These are phyloP conservation scores for Trichoderma sp. DNA, from an alignment of 2,329 filamentous ascomycete genomes.

Conservation along the genomic window DNA sequence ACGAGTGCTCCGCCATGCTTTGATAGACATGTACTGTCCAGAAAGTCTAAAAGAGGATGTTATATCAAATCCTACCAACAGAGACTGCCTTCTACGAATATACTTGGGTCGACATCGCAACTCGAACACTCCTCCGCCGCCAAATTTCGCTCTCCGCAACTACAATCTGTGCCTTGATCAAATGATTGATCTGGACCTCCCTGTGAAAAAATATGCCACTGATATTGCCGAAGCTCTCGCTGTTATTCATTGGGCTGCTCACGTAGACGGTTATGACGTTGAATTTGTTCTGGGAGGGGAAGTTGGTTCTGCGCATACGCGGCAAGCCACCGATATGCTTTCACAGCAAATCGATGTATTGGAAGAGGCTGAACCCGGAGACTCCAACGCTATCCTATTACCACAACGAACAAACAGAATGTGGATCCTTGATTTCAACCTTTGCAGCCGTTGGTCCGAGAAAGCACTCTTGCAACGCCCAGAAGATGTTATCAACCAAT, in stretches of 20 bases:
- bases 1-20: slow-evolving; percentile 29
- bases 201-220: slow-evolving; percentile 42
- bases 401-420: neutral
- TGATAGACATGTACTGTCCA: slow-evolving; percentile 34
- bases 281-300: slow-evolving; percentile 55
- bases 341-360: neutral
- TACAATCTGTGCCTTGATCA: slow-evolving; percentile 55
- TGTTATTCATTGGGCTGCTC: slow-evolving; percentile 52
- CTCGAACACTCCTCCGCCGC: slow-evolving; percentile 14
- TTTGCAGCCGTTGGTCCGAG: neutral
- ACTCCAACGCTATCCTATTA: neutral
- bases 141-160: slow-evolving; percentile 47
- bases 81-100: slow-evolving; percentile 33
- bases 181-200: slow-evolving; percentile 48
- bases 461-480: neutral
- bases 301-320: slow-evolving; percentile 22
- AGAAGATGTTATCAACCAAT: slow-evolving; percentile 28
- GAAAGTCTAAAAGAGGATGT: neutral
- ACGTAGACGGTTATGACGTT: slow-evolving; percentile 56
- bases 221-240: slow-evolving; percentile 56
- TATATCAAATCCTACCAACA: slow-evolving; percentile 27
- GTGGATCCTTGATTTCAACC: neutral
- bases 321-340: neutral
- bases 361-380: neutral
- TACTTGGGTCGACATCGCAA: slow-evolving; percentile 31